phyloP scores from a whole-genome alignment of 2,329 filamentous ascomycete species.

The Aureobasidium pullulans region DNA sequence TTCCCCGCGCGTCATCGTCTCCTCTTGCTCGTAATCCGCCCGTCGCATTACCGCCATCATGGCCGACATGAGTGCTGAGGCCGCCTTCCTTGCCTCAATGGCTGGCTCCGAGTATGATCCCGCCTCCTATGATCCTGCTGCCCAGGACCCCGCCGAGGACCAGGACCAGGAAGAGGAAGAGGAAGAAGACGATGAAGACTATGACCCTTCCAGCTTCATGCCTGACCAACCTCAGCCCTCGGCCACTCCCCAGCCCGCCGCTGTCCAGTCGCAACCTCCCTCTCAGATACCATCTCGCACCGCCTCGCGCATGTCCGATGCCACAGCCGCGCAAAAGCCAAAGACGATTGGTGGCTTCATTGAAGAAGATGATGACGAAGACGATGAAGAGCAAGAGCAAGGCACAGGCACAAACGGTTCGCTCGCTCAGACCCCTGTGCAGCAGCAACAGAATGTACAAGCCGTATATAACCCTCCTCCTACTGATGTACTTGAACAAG shows the following conservation, averaged over 20 bases:
- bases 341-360: slow-evolving; percentile 55
- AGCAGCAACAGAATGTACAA: slow-evolving; percentile 13
- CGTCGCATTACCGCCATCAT: background rate
- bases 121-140: slow-evolving; percentile 25
- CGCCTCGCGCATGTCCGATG: slow-evolving; percentile 29
- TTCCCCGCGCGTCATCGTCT: background rate
- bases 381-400: slow-evolving; percentile 36
- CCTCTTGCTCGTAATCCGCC: background rate
- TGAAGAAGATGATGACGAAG: slow-evolving; percentile 55
- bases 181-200: slow-evolving; percentile 33
- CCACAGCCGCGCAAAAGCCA: slow-evolving; percentile 33
- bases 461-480: slow-evolving; percentile 14
- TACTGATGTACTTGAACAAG: slow-evolving; percentile 15
- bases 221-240: slow-evolving; percentile 6
- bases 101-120: slow-evolving; percentile 17
- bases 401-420: slow-evolving; percentile 12
- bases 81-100: slow-evolving; percentile 42
- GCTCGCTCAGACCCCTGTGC: slow-evolving; percentile 15
- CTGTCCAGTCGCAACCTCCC: slow-evolving; percentile 15
- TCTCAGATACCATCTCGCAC: slow-evolving; percentile 43
- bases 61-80: slow-evolving; percentile 41
- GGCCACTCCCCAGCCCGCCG: slow-evolving; percentile 8
- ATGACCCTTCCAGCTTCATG: slow-evolving; percentile 29
- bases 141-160: slow-evolving; percentile 27
- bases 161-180: slow-evolving; percentile 33